Percentiles rank a stretch among this genome's conserved stretches.
Evolutionary conservation across 345 rosid genomes (phyloP).

Genomic region (Conringia planisiliqua): DNA sequence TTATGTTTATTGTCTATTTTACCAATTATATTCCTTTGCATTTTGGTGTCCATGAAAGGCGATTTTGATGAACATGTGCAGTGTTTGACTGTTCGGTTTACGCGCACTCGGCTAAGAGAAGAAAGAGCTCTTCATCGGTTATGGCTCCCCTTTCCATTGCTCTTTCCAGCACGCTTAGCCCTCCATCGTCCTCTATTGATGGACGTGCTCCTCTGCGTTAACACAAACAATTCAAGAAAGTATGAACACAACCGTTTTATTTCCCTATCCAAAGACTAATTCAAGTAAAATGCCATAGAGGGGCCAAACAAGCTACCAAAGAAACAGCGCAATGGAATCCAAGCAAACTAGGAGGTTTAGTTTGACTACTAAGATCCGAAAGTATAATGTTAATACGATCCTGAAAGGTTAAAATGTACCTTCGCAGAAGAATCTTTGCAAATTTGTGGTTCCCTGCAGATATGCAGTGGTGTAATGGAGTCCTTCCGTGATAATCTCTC

Average conservation of each 20-base stretch:
- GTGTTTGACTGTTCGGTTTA: neutral
- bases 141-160: conserved; percentile 96
- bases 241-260: neutral
- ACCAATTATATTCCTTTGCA: neutral
- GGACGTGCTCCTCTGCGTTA: conserved; percentile 70
- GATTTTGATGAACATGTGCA: neutral
- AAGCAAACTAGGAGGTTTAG: neutral
- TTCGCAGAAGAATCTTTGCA: conserved; percentile 78
- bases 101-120: conserved; percentile 59
- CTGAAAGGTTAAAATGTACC: conserved; percentile 39
- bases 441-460: conserved; percentile 51
- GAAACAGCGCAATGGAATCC: neutral
- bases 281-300: neutral
- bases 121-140: conserved; percentile 76
- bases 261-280: neutral
- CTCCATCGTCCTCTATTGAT: conserved; percentile 66
- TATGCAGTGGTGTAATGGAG: conserved; percentile 85
- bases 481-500: conserved; percentile 71
- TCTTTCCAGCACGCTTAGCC: conserved; percentile 74
- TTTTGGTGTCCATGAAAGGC: neutral
- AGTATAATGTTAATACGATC: neutral
- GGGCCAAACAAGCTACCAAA: neutral
- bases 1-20: neutral
- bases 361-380: neutral
- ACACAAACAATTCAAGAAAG: neutral